Evolutionary conservation across 768 basidiomycete species (phyloP), one percentile per base, ranked within the genome.

Genomic region (Sporobolomyces pararoseus): DNA sequence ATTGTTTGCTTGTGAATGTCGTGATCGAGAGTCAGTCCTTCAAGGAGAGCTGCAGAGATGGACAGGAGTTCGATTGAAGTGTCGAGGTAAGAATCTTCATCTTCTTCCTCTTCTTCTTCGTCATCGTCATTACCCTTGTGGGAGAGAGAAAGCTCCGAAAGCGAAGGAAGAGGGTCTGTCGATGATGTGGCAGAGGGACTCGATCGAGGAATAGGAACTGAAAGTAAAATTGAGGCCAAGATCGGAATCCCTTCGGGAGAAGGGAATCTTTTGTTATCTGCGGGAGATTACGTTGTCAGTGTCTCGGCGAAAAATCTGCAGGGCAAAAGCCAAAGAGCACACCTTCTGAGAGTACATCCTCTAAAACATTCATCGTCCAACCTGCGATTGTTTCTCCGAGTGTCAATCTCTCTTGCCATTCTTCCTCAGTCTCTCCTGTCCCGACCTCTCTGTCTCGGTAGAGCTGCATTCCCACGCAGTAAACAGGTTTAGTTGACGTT

Each of bases 21-120:
- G 25, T 63, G 51, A 52, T 67, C 68, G 58, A 65, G 49, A 0
- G 57, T n/a, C 35, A 74, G n/a, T 29, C 34, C 32, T 55, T 76
- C 75, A 23, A 76, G 54, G 3, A 73, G 66, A 4, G 68, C 47
- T 16, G 75, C 50, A n/a, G 59, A 27, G 61, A 64, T 50, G 23
- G 64, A 61, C 19, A 71, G 51, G 23, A 75, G 57, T 27, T 72
- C 73, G 71, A 69, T 59, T 34, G 70, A 72, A 16, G 71, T 70
- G 32, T 73, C 71, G 60, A 69, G 39, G 39, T 44, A n/a, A 7
- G 58, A 59, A 23, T 39, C 44, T 3, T 62, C 60, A 2, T n/a
- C n/a, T n/a, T n/a, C n/a, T n/a, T n/a, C n/a, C n/a, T n/a, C n/a
- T n/a, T 39, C 44, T 3, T 62, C 60, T 1, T 51, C 44, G 16